Conservation (phyloP, 164 flowering plant genomes). For the Liriodendron chinense region DNA sequence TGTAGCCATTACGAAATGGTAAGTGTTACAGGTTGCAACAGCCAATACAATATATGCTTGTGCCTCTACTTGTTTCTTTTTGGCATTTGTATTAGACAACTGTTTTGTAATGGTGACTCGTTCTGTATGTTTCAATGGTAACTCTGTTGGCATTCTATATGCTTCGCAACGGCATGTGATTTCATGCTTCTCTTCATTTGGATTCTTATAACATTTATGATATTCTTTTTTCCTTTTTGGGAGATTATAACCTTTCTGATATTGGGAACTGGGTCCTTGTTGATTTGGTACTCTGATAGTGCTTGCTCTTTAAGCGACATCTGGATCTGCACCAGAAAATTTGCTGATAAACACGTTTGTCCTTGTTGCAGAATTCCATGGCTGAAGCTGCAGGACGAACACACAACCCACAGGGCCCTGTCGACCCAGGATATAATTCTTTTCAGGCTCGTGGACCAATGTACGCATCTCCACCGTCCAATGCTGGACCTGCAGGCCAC, state of each 20-base stretch:
- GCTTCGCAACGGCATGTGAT: too few species aligned
- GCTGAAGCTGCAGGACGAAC: slow-evolving; percentile 42
- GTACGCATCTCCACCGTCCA: slow-evolving; percentile 30
- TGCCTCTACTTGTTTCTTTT: too few species aligned
- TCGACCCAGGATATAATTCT: slow-evolving; percentile 27
- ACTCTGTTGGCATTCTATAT: too few species aligned
- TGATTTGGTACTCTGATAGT: too few species aligned
- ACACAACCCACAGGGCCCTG: slow-evolving; percentile 23
- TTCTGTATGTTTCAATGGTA: too few species aligned
- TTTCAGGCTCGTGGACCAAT: slow-evolving; percentile 30
- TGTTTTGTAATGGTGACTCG: too few species aligned
- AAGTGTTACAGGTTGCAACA: too few species aligned
- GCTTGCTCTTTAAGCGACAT: background rate
- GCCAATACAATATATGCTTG: too few species aligned
- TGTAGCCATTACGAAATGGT: too few species aligned
- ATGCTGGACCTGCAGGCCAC: slow-evolving; percentile 23
- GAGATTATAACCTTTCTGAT: background rate
- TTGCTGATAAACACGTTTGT: background rate
- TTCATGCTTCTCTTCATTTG: too few species aligned
- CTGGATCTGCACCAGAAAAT: background rate
- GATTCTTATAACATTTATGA: too few species aligned
- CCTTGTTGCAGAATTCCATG: slow-evolving; percentile 42
- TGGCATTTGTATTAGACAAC: too few species aligned
- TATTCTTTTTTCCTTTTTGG: background rate
- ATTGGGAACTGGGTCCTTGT: background rate